Evolutionary conservation across 2,329 filamentous ascomycete species (phyloP), one percentile per base, ranked within the genome.

Genomic region (Neopestalotiopsis clavispora): DNA sequence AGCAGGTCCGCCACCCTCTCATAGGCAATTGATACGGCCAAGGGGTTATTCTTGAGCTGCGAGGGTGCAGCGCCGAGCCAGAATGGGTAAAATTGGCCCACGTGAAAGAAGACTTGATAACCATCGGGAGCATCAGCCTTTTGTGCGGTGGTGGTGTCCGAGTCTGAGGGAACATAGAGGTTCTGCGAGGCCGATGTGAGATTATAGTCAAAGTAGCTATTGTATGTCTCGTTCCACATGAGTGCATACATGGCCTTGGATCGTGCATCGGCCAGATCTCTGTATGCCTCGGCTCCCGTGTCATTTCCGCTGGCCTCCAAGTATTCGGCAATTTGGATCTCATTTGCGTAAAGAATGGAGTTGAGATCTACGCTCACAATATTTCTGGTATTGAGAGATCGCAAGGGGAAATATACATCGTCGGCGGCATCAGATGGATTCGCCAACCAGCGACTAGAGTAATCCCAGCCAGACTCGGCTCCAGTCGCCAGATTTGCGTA

Each of bases 151-250:
- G 81, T 80, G 1, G 84, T 78, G 70, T 87, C 84, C 3, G 78
- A 73, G 71, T 90, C 87, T 9, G 77, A 76, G 1, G 84, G 83
- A 14, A 87, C 80, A 73, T 85, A 91, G 42, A 87, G 78, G 71
- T 88, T 84, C 70, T 91, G 89, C 1, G 82, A 78, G 10, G 77
- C 79, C 0, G 88, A 87, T 0, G 89, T 92, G 38, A 90, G 70
- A 79, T 92, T 92, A 81, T 88, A 92, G 82, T 92, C 90, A 74
- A 92, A 92, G 81, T 91, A 92, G 78, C 85, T 85, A 77, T 81
- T 87, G 70, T 88, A 83, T 6, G 86, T 89, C 38, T 85, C 79
- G 77, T 91, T 91, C 90, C 90, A 92, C 78, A 92, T 83, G 60
- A 92, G 77, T 0, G 84, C 81, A 62, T 86, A 86, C 85, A 92